Evolutionary conservation across 371 early-diverging fungal species (phyloP).

Genomic region (Mortierella sp.): DNA sequence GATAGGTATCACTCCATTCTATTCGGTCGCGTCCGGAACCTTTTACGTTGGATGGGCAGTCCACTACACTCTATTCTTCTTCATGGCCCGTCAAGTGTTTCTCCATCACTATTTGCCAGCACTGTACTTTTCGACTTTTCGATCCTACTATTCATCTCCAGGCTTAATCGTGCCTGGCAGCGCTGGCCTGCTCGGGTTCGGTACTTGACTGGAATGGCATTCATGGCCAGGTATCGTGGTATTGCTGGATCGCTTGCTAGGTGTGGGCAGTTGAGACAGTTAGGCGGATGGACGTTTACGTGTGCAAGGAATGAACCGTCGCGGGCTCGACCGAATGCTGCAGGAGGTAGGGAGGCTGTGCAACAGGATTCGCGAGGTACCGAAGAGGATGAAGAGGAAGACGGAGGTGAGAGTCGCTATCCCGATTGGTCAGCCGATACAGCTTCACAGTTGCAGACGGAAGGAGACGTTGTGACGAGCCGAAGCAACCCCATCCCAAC

Average conservation of each 20-base stretch:
- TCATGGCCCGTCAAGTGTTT: slow-evolving; percentile 93
- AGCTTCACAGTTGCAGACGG: background rate
- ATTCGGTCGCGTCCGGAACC: slow-evolving; percentile 78
- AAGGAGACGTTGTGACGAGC: background rate
- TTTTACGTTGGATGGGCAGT: slow-evolving; percentile 84
- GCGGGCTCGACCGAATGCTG: slow-evolving; percentile 15
- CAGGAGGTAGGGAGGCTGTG: slow-evolving; percentile 3
- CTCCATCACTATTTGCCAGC: slow-evolving; percentile 98
- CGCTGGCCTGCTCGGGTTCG: slow-evolving; percentile 46
- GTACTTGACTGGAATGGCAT: slow-evolving; percentile 30
- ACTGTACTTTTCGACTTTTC: slow-evolving; percentile 83
- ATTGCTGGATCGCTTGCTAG: slow-evolving; percentile 48
- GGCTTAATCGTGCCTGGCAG: slow-evolving; percentile 59
- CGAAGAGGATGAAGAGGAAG: slow-evolving; percentile 6
- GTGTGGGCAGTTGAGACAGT: slow-evolving; percentile 18
- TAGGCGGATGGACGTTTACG: slow-evolving; percentile 38
- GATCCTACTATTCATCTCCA: slow-evolving; percentile 78
- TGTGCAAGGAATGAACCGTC: slow-evolving; percentile 24
- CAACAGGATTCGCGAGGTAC: background rate
- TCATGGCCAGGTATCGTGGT: slow-evolving; percentile 63
- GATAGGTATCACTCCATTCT: slow-evolving; percentile 54
- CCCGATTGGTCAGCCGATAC: background rate
- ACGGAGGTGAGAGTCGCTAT: slow-evolving; percentile 22
- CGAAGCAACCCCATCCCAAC: too few relatives aligned
- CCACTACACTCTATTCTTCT: slow-evolving; percentile 95